phyloP scores from a whole-genome alignment of 176 grass and related monocot species.

The Juncus inflexus region DNA sequence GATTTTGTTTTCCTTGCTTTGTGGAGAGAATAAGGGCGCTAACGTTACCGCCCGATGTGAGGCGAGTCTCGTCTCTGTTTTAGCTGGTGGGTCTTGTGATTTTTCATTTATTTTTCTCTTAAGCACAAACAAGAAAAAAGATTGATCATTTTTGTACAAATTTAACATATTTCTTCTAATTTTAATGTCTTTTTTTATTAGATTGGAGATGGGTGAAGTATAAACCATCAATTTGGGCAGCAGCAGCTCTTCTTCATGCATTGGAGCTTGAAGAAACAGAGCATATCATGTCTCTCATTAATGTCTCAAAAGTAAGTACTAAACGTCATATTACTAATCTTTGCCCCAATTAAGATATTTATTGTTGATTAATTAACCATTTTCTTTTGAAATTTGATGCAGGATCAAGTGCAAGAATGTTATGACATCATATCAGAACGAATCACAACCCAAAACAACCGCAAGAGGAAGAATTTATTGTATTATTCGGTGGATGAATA shows the following conservation, averaged over 20 bases:
- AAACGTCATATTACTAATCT: neutral
- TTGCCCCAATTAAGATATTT: neutral
- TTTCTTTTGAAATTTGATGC: neutral
- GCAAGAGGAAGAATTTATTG: conserved; percentile 48
- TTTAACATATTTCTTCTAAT: neutral
- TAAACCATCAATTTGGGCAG: conserved; percentile 67
- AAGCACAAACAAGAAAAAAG: neutral
- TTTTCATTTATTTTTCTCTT: neutral
- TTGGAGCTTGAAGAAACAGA: conserved; percentile 22
- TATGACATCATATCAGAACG: conserved; percentile 42
- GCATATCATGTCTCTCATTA: conserved; percentile 19
- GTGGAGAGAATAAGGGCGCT: neutral
- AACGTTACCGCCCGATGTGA: conserved; percentile 34
- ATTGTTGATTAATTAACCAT: neutral
- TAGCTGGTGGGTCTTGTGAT: conserved; percentile 42
- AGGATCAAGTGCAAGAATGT: conserved; percentile 62
- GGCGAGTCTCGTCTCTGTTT: conserved; percentile 35
- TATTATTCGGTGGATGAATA: conserved; percentile 1
- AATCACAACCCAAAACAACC: conserved; percentile 25
- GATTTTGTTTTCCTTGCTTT: conserved; percentile 31
- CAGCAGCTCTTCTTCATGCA: conserved; percentile 46
- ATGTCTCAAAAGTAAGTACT: conserved; percentile 32
- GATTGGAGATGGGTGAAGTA: conserved; percentile 78
- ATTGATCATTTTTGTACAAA: neutral
- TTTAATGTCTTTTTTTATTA: conserved; percentile 13